These are phyloP conservation scores for Melaleuca quinquenervia DNA, from an alignment of 345 rosid genomes.

Conservation along the genomic window DNA sequence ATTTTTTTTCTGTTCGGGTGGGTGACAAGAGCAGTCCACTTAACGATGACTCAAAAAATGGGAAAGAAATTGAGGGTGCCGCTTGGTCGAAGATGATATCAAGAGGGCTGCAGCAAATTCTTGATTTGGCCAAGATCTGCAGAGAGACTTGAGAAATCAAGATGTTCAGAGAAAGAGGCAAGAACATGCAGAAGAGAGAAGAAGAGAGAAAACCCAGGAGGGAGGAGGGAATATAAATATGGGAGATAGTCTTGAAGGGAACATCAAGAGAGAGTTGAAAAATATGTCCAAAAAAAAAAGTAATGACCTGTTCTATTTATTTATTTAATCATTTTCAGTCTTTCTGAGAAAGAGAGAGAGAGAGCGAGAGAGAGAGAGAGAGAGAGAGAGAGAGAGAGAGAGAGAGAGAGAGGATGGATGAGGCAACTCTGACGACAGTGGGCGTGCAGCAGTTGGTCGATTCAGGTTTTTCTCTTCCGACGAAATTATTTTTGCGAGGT, in stretches of 20 bases:
- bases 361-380: background rate
- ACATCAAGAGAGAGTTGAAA: background rate
- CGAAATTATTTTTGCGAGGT: background rate
- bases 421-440: background rate
- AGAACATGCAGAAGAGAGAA: slow-evolving; percentile 16
- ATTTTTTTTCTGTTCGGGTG: background rate
- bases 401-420: background rate
- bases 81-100: background rate
- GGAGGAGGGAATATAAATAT: background rate
- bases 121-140: background rate
- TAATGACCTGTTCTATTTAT: background rate
- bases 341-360: background rate
- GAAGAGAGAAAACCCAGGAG: background rate
- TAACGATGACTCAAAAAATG: background rate
- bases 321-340: background rate
- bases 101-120: background rate
- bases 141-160: background rate
- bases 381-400: background rate
- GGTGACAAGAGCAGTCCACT: background rate
- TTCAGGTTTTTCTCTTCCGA: background rate
- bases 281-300: background rate
- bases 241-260: background rate
- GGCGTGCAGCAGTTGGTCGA: background rate
- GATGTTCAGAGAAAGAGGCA: slow-evolving; percentile 1
- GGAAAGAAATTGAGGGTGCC: background rate